These are phyloP conservation scores for Pythium vanterpoolii DNA, from an alignment of 352 stramenopile species.

Conservation along the genomic window DNA sequence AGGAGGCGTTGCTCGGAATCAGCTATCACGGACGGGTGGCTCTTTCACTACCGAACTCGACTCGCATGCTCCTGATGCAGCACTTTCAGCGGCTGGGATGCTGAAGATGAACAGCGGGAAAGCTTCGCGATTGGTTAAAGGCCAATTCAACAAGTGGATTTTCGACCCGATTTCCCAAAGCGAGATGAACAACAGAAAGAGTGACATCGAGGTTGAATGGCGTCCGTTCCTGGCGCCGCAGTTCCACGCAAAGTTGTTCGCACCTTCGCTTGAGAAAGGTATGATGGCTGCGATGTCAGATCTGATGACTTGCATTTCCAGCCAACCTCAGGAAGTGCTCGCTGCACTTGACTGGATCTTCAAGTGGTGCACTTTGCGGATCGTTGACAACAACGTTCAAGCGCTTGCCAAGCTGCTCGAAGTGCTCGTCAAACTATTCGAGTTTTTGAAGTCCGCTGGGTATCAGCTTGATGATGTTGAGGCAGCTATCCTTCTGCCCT, in stretches of 20 bases:
- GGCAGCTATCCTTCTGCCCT: slow-evolving; percentile 76
- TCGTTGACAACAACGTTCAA: slow-evolving; percentile 89
- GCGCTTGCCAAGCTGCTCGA: slow-evolving; percentile 80
- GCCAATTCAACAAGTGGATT: slow-evolving; percentile 81
- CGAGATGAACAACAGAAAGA: slow-evolving; percentile 68
- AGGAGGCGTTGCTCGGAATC: not conserved
- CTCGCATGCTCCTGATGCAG: slow-evolving; percentile 20
- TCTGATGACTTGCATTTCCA: slow-evolving; percentile 58
- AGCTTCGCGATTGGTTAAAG: slow-evolving; percentile 48
- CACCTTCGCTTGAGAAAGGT: slow-evolving; percentile 71
- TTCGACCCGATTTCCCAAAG: slow-evolving; percentile 68
- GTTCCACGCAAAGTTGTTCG: slow-evolving; percentile 79
- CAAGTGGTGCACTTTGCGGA: slow-evolving; percentile 82
- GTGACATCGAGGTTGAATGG: slow-evolving; percentile 78
- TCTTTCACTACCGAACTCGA: slow-evolving; percentile 25
- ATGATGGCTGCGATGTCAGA: slow-evolving; percentile 81
- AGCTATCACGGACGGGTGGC: slow-evolving; percentile 17
- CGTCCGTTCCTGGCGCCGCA: slow-evolving; percentile 60
- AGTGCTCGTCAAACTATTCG: slow-evolving; percentile 77
- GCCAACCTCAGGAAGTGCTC: slow-evolving; percentile 66
- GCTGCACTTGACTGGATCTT: slow-evolving; percentile 70
- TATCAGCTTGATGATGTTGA: slow-evolving; percentile 84
- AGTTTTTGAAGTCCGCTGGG: slow-evolving; percentile 57
- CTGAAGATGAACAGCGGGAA: slow-evolving; percentile 74
- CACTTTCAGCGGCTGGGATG: slow-evolving; percentile 25